Percentiles rank a stretch among this genome's conserved stretches.
Evolutionary conservation across 2,329 filamentous ascomycete genomes (phyloP).

Genomic region (Fusarium staphyleae): DNA sequence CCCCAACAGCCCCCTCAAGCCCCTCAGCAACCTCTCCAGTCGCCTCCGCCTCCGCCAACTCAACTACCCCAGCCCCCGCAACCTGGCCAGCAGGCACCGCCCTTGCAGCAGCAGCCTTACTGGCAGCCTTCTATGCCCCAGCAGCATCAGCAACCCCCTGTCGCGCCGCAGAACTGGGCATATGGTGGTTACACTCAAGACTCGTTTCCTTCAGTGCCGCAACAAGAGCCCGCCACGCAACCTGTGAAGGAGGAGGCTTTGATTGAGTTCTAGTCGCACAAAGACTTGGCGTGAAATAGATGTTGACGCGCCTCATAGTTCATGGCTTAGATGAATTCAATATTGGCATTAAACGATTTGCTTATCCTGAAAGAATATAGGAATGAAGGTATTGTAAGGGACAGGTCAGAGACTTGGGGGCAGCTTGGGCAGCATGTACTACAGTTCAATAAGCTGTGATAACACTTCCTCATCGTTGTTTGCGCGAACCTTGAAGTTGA

Average conservation of each 20-base stretch:
- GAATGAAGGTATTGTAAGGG: slow-evolving; percentile 15
- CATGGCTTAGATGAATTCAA: slow-evolving; percentile 3
- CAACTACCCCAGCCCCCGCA: slow-evolving; percentile 49
- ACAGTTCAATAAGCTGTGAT: slow-evolving; percentile 13
- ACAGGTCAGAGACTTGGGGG: background rate
- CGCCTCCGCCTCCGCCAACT: slow-evolving; percentile 42
- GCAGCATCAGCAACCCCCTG: slow-evolving; percentile 42
- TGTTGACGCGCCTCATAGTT: background rate
- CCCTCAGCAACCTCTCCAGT: slow-evolving; percentile 30
- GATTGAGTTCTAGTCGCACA: slow-evolving; percentile 71
- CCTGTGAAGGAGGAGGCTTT: slow-evolving; percentile 76
- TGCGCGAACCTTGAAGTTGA: background rate
- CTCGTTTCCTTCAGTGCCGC: slow-evolving; percentile 68
- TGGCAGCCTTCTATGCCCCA: slow-evolving; percentile 48
- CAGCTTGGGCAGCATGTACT: slow-evolving; percentile 7
- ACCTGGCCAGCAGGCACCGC: slow-evolving; percentile 43
- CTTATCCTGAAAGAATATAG: slow-evolving; percentile 13
- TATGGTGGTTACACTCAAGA: slow-evolving; percentile 64
- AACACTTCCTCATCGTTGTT: background rate
- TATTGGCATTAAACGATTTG: slow-evolving; percentile 24
- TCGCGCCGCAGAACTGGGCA: slow-evolving; percentile 52
- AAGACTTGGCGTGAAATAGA: background rate
- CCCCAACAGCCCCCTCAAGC: slow-evolving; percentile 40
- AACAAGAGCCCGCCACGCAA: slow-evolving; percentile 51
- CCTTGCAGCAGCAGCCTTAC: slow-evolving; percentile 46